Percentiles rank a stretch among this genome's conserved stretches.
Conservation (phyloP, 1,139 yeast species). For the Suhomyces kunorum region DNA sequence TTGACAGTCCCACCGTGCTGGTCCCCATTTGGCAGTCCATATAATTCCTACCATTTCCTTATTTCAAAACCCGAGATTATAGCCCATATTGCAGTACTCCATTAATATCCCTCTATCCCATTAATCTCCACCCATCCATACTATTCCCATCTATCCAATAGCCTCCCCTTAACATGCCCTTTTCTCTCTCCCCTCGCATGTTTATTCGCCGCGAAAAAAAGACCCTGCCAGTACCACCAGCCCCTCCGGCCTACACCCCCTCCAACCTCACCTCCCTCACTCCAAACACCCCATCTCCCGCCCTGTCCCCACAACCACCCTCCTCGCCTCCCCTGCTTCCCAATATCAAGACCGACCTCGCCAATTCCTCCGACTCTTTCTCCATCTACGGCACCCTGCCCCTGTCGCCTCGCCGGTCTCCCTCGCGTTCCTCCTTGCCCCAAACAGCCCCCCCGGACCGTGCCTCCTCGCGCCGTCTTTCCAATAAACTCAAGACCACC, state of each 20-base stretch:
- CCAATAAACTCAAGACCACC: constrained; percentile 35
- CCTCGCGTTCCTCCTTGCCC: constrained; percentile 13
- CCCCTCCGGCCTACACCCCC: background rate
- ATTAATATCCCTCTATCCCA: background rate
- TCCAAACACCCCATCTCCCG: constrained; percentile 1
- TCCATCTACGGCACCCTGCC: constrained; percentile 9
- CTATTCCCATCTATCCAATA: too few relatives aligned
- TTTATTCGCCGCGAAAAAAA: constrained; percentile 4
- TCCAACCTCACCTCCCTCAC: constrained; percentile 1
- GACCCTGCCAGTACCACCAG: constrained; percentile 1
- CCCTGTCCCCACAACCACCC: background rate
- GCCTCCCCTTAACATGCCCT: constrained; percentile 8
- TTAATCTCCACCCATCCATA: background rate
- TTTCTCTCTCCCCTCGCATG: constrained; percentile 11
- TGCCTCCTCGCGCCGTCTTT: constrained; percentile 14
- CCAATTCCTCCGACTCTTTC: constrained; percentile 6
- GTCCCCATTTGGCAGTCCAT: too few relatives aligned
- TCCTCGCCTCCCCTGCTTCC: constrained; percentile 4
- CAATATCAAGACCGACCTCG: constrained; percentile 5
- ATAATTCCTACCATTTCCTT: too few relatives aligned
- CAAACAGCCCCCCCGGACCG: constrained; percentile 15
- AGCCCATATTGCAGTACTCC: background rate
- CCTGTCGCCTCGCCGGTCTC: constrained; percentile 8
- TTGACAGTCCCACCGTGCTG: too few relatives aligned
- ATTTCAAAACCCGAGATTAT: too few relatives aligned